Base-by-base conservation (phyloP, 345 rosid species). In the Rhodamnia argentea region DNA sequence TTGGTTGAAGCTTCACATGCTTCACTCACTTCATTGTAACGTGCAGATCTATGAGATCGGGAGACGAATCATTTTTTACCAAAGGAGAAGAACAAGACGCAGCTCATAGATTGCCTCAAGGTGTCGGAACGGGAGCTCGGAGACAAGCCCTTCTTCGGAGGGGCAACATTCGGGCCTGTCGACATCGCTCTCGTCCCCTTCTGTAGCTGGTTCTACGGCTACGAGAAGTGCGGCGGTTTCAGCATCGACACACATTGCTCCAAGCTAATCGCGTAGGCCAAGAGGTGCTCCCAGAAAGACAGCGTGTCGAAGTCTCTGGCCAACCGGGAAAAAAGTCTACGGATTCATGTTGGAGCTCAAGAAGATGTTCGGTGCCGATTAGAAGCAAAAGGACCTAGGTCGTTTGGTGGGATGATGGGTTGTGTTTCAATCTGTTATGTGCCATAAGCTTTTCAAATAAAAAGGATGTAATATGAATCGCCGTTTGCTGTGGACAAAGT, bases 271-370 rank as follows among this genome's bases (percentile, higher is more conserved):
- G 88, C 82, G 6, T 88, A 90, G 90, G 53, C 50, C 5, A 88
- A 90, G 86, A 89, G 91, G 83, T 89, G 91, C 75, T 37, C 83
- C 89, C 32, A 87, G 40, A 90, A 82, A 75, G 87, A 89, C 47
- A 82, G 52, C 20, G 90, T 92, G 12, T 84, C 92, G 26, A 87
- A 87, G 50, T 52, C 84, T 18, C 76, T 90, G 14, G 82, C 87
- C 7, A 88, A 89, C 56, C 84, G 54, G 3, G 76, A 89, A 75
- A 75, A 88, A 86, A 81, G 53, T 90, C 22, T 76, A 83, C 37
- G 87, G n/a, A 24, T 78, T 53, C 27, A 37, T 37, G 60, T 74
- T 52, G 82, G 50, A 64, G 54, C 59, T 85, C 53, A 58, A 84
- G 75, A 55, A 44, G 85, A 58, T 42, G n/a, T 47, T 44, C 55